These are phyloP conservation scores for Lichenothelia convexa DNA, from an alignment of 495 filamentous ascomycete species.

Conservation along the genomic window DNA sequence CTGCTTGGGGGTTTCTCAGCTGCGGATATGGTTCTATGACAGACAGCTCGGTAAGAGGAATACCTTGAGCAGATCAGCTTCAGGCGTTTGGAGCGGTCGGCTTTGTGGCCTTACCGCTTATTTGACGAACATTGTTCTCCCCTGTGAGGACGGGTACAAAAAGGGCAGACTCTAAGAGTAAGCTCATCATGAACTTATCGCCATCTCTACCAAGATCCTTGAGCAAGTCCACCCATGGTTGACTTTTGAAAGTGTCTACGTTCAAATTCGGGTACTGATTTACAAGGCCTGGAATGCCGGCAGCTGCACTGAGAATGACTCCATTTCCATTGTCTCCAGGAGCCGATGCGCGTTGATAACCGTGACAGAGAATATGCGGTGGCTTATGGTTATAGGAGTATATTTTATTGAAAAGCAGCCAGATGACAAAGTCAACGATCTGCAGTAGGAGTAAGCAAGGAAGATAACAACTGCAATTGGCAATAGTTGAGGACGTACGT, in stretches of 20 bases:
- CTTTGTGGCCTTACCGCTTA: constrained; percentile 45
- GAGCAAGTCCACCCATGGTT: constrained; percentile 56
- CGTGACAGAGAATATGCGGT: constrained; percentile 61
- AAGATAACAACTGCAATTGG: constrained; percentile 5
- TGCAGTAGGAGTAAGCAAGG: constrained; percentile 17
- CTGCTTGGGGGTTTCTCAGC: background rate
- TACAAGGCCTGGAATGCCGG: constrained; percentile 35
- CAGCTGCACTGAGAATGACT: constrained; percentile 16
- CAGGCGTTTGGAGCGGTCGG: constrained; percentile 3
- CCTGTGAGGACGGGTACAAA: constrained; percentile 45
- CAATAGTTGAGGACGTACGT: constrained; percentile 28
- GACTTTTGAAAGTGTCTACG: constrained; percentile 46
- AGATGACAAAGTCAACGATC: constrained; percentile 74
- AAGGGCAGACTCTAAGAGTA: constrained; percentile 62
- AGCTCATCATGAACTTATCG: constrained; percentile 61
- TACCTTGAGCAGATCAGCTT: constrained; percentile 19
- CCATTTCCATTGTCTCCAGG: constrained; percentile 11
- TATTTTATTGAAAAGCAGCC: constrained; percentile 48
- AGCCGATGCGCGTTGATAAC: constrained; percentile 35
- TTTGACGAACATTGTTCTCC: constrained; percentile 50
- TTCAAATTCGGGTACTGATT: constrained; percentile 46
- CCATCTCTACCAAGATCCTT: constrained; percentile 55
- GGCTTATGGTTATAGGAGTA: constrained; percentile 31
- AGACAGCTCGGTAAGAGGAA: constrained; percentile 29
- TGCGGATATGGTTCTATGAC: constrained; percentile 12